These are phyloP conservation scores for Puccinellia tenuiflora DNA, from an alignment of 176 grass and related monocot genomes.

Conservation along the genomic window DNA sequence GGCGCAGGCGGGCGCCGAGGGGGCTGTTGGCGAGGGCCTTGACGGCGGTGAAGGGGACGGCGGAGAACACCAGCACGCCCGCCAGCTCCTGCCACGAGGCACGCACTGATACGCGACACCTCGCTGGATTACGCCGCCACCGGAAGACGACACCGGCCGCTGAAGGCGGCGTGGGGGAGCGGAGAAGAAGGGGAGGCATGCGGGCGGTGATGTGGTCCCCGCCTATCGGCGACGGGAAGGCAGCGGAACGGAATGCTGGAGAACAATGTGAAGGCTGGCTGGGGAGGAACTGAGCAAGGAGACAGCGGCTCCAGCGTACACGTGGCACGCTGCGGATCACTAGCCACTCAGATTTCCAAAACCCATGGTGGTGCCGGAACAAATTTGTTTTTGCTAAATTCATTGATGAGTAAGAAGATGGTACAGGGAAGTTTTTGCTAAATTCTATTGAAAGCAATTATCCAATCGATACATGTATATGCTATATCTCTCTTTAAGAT, in stretches of 20 bases:
- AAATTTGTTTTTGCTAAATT: background rate
- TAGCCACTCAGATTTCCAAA: background rate
- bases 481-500: too few relatives aligned
- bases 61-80: slow-evolving; percentile 82
- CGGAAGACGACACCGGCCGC: background rate
- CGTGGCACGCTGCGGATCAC: slow-evolving; percentile 1
- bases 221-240: background rate
- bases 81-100: slow-evolving; percentile 82
- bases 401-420: background rate
- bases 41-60: slow-evolving; percentile 83
- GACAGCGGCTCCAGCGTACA: background rate
- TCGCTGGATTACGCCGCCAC: background rate
- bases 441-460: too few relatives aligned
- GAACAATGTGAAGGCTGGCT: background rate
- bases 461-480: too few relatives aligned
- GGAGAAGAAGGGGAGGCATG: slow-evolving; percentile 6
- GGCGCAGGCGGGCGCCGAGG: slow-evolving; percentile 59
- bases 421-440: too few relatives aligned
- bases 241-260: background rate
- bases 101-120: background rate
- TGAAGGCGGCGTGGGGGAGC: background rate
- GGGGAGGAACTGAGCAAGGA: background rate
- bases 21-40: slow-evolving; percentile 83
- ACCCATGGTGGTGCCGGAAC: background rate
- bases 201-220: background rate